phyloP scores from a whole-genome alignment of 2,329 filamentous ascomycete genomes.

The Nannizzia gypsea region DNA sequence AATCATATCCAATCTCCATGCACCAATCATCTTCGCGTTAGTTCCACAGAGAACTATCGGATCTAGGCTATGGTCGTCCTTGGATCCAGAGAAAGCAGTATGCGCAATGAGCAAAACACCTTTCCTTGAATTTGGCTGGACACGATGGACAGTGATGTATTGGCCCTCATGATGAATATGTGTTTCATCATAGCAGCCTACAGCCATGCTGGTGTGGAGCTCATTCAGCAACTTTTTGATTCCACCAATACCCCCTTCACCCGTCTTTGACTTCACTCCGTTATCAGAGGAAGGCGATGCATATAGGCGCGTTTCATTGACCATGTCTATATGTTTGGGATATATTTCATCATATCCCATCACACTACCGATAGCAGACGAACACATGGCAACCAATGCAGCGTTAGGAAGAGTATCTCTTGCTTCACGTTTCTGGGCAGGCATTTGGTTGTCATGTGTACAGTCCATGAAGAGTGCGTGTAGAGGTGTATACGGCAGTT shows the following conservation, averaged over 20 bases:
- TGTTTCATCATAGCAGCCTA: conserved; percentile 86
- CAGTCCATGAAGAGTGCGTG: conserved; percentile 98
- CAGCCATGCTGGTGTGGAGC: conserved; percentile 90
- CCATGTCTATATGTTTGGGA: conserved; percentile 81
- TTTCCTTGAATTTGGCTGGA: conserved; percentile 82
- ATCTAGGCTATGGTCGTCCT: conserved; percentile 67
- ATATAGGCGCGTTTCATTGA: conserved; percentile 77
- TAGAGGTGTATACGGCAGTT: conserved; percentile 75
- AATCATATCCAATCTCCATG: conserved; percentile 78
- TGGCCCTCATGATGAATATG: conserved; percentile 95
- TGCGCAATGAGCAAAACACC: conserved; percentile 94
- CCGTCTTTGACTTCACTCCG: conserved; percentile 52
- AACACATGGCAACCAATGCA: conserved; percentile 89
- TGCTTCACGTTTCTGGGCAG: conserved; percentile 87
- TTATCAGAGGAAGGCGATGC: conserved; percentile 59
- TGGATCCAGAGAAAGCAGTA: conserved; percentile 85
- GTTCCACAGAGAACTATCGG: conserved; percentile 74
- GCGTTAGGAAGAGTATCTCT: conserved; percentile 89
- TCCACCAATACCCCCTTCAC: conserved; percentile 74
- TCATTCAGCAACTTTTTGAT: conserved; percentile 89
- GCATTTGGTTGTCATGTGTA: conserved; percentile 95
- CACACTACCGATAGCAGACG: conserved; percentile 85
- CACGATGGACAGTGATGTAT: conserved; percentile 90
- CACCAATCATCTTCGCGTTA: conserved; percentile 71
- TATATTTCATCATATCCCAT: conserved; percentile 98